These are phyloP conservation scores for Moesziomyces globuligerus DNA, from an alignment of 1,284 basidiomycete species.

Conservation along the genomic window DNA sequence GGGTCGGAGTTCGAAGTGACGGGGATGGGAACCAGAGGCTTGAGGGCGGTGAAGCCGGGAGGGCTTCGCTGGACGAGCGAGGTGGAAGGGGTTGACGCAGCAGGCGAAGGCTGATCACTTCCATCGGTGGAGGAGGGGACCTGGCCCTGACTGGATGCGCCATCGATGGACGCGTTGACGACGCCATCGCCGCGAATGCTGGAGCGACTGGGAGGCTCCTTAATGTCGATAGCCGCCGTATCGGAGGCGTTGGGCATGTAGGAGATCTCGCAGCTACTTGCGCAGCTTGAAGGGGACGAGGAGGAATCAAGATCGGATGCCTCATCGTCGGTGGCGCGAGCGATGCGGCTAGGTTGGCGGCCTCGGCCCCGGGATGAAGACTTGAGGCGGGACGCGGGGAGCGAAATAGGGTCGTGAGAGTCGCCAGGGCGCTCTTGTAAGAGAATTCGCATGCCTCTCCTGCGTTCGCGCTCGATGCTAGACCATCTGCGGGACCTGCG, in stretches of 20 bases:
- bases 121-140: conserved; percentile 35
- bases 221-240: conserved; percentile 27
- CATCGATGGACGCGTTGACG: conserved; percentile 6
- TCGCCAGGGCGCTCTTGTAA: conserved; percentile 15
- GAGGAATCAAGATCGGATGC: conserved; percentile 27
- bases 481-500: conserved; percentile 36
- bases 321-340: conserved; percentile 13
- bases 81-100: conserved; percentile 35
- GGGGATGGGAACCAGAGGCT: conserved; percentile 29
- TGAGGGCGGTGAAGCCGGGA: conserved; percentile 25
- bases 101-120: conserved; percentile 28
- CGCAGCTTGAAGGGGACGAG: conserved; percentile 24
- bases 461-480: conserved; percentile 48
- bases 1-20: conserved; percentile 34
- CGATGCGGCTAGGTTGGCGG: conserved; percentile 3
- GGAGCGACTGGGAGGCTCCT: conserved; percentile 9
- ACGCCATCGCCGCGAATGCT: background rate
- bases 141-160: conserved; percentile 23
- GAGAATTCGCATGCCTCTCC: conserved; percentile 46
- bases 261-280: conserved; percentile 37
- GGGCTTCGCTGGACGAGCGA: conserved; percentile 36
- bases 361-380: conserved; percentile 1
- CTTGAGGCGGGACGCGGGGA: background rate
- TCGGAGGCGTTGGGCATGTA: conserved; percentile 6
- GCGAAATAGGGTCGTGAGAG: background rate